phyloP scores from a whole-genome alignment of 345 rosid genomes.

The Populus euphratica region DNA sequence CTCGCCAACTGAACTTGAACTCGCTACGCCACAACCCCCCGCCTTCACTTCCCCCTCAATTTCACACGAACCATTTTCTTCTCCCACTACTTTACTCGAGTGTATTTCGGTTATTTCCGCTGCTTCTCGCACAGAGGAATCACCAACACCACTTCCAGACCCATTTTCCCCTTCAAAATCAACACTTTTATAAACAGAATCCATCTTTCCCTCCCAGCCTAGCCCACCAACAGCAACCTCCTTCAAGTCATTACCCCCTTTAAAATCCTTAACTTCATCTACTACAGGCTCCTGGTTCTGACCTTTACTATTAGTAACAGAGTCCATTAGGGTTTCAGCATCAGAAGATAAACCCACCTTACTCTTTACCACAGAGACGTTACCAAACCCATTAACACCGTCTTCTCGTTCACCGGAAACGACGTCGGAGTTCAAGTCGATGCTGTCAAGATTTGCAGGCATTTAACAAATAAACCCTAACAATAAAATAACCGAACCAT shows the following conservation, averaged over 20 bases:
- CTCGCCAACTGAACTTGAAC: background rate
- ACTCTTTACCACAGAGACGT: background rate
- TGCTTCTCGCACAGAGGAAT: background rate
- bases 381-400: conserved; percentile 9
- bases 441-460: conserved; percentile 31
- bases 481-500: background rate
- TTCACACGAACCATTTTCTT: background rate
- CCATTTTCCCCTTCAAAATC: conserved; percentile 15
- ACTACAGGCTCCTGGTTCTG: background rate
- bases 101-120: background rate
- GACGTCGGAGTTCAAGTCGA: conserved; percentile 42
- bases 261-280: conserved; percentile 10
- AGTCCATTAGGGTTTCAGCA: conserved; percentile 22
- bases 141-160: conserved; percentile 3
- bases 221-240: background rate
- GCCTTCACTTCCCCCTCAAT: conserved; percentile 2
- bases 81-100: background rate
- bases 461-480: conserved; percentile 24
- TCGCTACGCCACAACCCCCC: background rate
- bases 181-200: background rate
- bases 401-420: conserved; percentile 23
- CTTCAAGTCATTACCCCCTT: background rate
- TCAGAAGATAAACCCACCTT: background rate
- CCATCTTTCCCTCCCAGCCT: conserved; percentile 2
- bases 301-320: conserved; percentile 1